Conservation (phyloP, 169 alveolate species). For the Cyclospora cayetanensis region DNA sequence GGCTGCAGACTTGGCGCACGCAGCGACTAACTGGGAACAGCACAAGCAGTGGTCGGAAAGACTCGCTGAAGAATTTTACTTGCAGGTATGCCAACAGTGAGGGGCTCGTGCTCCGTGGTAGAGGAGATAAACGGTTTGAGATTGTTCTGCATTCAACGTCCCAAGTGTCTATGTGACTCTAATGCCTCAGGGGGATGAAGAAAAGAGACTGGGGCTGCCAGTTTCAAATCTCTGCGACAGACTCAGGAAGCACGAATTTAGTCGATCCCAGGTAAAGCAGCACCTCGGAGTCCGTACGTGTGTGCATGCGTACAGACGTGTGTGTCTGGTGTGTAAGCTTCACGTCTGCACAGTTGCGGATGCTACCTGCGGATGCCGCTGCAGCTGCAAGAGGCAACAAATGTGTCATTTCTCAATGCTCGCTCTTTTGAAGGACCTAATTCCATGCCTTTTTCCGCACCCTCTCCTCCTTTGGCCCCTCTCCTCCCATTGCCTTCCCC, state of each 20-base stretch:
- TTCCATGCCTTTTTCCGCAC: no score
- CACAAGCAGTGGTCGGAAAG: constrained; percentile 82
- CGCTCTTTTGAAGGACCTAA: no score
- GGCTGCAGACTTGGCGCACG: constrained; percentile 86
- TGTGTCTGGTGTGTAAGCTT: neutral
- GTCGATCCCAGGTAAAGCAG: constrained; percentile 83
- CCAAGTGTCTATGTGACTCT: no score
- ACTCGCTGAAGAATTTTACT: constrained; percentile 82
- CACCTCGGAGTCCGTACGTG: neutral
- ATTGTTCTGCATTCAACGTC: no score
- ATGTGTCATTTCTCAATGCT: no score
- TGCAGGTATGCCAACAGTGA: neutral
- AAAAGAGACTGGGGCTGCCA: constrained; percentile 80
- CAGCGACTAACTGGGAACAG: constrained; percentile 78
- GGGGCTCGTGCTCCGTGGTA: no score
- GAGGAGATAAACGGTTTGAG: no score
- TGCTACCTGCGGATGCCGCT: no score
- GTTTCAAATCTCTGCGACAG: constrained; percentile 89
- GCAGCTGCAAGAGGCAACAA: no score
- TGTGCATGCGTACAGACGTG: neutral
- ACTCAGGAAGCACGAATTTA: constrained; percentile 82
- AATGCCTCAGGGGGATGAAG: constrained; percentile 71
- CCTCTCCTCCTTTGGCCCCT: no score
- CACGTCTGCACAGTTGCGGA: no score
- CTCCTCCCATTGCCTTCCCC: no score